Percentiles rank a stretch among this genome's conserved stretches.
phyloP scores from a whole-genome alignment of 306 rosid genomes.

The Prosopis cineraria region DNA sequence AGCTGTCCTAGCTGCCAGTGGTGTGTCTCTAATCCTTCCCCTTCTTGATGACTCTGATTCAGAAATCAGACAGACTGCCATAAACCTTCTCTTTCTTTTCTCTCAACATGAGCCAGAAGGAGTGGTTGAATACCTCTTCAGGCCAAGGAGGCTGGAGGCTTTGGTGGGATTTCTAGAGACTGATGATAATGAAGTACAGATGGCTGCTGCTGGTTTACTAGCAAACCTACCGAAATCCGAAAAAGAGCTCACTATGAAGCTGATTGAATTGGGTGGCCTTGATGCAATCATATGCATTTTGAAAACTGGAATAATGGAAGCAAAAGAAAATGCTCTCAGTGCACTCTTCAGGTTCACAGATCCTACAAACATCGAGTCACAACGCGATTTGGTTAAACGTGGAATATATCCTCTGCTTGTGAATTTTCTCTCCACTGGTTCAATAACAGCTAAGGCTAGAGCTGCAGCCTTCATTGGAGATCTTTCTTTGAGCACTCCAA shows the following conservation, averaged over 20 bases:
- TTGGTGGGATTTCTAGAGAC: slow-evolving; percentile 77
- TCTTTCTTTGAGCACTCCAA: slow-evolving; percentile 72
- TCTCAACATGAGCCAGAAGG: slow-evolving; percentile 85
- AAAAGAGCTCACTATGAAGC: slow-evolving; percentile 53
- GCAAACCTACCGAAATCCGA: slow-evolving; percentile 85
- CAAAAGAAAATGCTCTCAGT: slow-evolving; percentile 83
- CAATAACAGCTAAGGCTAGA: slow-evolving; percentile 78
- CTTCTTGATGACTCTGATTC: slow-evolving; percentile 77
- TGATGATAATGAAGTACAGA: slow-evolving; percentile 63
- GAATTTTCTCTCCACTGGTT: slow-evolving; percentile 51
- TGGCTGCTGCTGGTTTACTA: slow-evolving; percentile 86
- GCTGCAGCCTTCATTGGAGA: slow-evolving; percentile 87
- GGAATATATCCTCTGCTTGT: slow-evolving; percentile 80
- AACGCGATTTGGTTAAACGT: slow-evolving; percentile 57
- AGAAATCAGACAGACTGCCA: slow-evolving; percentile 64
- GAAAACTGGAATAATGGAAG: slow-evolving; percentile 62
- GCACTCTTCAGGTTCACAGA: slow-evolving; percentile 91
- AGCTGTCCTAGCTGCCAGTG: slow-evolving; percentile 68
- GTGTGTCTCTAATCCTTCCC: slow-evolving; percentile 67
- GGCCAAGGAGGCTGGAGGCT: slow-evolving; percentile 87
- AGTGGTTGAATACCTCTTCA: slow-evolving; percentile 78
- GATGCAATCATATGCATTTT: slow-evolving; percentile 70
- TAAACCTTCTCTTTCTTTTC: slow-evolving; percentile 71
- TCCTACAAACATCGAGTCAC: slow-evolving; percentile 67
- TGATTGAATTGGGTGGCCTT: slow-evolving; percentile 69